Percentiles rank a stretch among this genome's conserved stretches.
Evolutionary conservation across 306 rosid genomes (phyloP).

Genomic region (Senna tora): DNA sequence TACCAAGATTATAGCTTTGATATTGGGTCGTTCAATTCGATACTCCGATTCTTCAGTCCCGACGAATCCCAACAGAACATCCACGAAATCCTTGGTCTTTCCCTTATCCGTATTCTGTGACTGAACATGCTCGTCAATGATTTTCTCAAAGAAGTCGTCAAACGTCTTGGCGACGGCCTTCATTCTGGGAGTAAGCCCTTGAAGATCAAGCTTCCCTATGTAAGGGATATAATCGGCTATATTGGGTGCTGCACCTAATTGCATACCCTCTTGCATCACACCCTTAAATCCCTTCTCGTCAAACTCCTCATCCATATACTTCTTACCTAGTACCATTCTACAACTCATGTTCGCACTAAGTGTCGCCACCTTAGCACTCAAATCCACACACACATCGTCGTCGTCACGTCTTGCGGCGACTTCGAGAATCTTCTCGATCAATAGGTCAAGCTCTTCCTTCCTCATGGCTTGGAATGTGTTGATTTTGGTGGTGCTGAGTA

Average conservation of each 20-base stretch:
- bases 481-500: constrained; percentile 56
- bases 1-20: constrained; percentile 73
- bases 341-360: constrained; percentile 51
- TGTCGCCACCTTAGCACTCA: constrained; percentile 48
- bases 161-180: constrained; percentile 50
- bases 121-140: constrained; percentile 62
- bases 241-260: constrained; percentile 44
- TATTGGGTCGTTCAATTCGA: constrained; percentile 49
- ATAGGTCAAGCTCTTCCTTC: constrained; percentile 53
- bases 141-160: constrained; percentile 61
- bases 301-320: constrained; percentile 53
- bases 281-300: constrained; percentile 59
- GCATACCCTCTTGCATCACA: constrained; percentile 50
- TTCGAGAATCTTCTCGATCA: constrained; percentile 39
- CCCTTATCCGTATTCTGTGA: constrained; percentile 29
- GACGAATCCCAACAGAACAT: constrained; percentile 60
- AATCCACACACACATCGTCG: constrained; percentile 45
- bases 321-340: constrained; percentile 63
- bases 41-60: constrained; percentile 57
- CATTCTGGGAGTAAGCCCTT: constrained; percentile 55
- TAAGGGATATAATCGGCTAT: constrained; percentile 62
- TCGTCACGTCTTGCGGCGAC: constrained; percentile 44
- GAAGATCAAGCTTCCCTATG: constrained; percentile 59
- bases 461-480: constrained; percentile 58
- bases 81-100: constrained; percentile 64